Percentiles rank a stretch among this genome's conserved stretches.
Conservation (phyloP, 1,284 basidiomycete species). For the Ustilago bromivora region DNA sequence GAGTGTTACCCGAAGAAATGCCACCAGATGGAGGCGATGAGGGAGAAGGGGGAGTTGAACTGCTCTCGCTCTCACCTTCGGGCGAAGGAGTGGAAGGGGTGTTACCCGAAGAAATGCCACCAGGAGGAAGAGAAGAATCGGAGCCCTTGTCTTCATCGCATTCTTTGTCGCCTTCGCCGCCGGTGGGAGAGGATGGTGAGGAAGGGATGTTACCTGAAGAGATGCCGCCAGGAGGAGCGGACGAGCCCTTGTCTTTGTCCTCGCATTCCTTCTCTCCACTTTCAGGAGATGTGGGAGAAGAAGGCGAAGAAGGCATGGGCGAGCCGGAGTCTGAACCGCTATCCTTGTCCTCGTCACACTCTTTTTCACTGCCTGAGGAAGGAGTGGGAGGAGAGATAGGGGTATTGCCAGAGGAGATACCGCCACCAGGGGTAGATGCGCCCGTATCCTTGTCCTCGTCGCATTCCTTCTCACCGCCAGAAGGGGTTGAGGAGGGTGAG, state of each 20-base stretch:
- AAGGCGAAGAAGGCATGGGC: too few relatives aligned
- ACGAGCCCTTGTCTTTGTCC: background rate
- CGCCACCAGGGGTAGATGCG: background rate
- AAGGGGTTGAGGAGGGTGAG: background rate
- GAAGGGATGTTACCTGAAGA: constrained; percentile 13
- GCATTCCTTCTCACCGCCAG: background rate
- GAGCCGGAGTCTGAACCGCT: background rate
- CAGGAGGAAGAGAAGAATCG: background rate
- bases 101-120: constrained; percentile 6
- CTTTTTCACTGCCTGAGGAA: constrained; percentile 1
- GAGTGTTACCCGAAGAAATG: constrained; percentile 13
- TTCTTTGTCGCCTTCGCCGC: background rate
- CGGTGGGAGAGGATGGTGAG: constrained; percentile 3
- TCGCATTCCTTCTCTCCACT: too few relatives aligned
- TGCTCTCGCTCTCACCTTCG: background rate
- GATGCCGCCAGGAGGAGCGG: constrained; percentile 4
- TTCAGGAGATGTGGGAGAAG: too few relatives aligned
- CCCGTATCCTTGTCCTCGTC: background rate
- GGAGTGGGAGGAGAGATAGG: background rate
- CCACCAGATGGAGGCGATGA: background rate
- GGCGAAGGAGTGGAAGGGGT: constrained; percentile 1
- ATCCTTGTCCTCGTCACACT: constrained; percentile 4
- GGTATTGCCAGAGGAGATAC: constrained; percentile 12
- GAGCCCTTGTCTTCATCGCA: constrained; percentile 3
- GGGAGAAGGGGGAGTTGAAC: background rate